phyloP scores from a whole-genome alignment of 495 filamentous ascomycete species.

The Aspergillus indologenus region DNA sequence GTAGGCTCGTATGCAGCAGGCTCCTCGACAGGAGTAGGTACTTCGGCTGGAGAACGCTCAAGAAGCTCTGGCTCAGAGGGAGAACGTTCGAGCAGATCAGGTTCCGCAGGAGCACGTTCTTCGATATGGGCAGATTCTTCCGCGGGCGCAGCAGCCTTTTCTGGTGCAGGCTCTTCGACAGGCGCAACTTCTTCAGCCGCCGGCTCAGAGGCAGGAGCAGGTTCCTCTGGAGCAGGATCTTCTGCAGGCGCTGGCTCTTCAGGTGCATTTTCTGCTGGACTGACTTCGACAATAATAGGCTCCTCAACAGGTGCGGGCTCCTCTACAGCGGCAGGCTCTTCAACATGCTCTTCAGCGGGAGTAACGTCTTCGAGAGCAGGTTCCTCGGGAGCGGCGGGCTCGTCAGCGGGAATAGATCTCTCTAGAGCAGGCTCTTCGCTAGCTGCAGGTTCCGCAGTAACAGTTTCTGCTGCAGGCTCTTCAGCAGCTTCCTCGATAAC shows the following conservation, averaged over 20 bases:
- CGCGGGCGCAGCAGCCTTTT: conserved; percentile 11
- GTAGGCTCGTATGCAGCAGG: conserved; percentile 1
- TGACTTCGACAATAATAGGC: conserved; percentile 6
- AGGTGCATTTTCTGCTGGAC: background rate
- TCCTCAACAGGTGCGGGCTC: conserved; percentile 7
- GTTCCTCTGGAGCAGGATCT: background rate
- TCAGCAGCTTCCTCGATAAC: conserved; percentile 2
- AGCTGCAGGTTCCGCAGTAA: no score
- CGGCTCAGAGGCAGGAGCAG: conserved; percentile 3
- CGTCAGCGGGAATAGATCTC: conserved; percentile 9
- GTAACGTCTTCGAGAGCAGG: conserved; percentile 10
- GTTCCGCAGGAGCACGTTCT: conserved; percentile 11
- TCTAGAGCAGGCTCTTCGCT: conserved; percentile 15
- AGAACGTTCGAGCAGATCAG: conserved; percentile 12
- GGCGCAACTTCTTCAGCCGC: conserved; percentile 8
- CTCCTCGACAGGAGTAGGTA: background rate
- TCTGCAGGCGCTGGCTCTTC: conserved; percentile 8
- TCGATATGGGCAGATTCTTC: conserved; percentile 8
- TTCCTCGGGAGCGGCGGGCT: conserved; percentile 14
- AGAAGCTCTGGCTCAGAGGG: conserved; percentile 2
- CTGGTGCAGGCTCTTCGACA: conserved; percentile 3
- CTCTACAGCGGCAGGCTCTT: conserved; percentile 10
- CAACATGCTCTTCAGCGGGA: conserved; percentile 8
- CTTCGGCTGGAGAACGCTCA: conserved; percentile 1
- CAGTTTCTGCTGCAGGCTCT: conserved; percentile 5